Base-by-base conservation (phyloP, 2,329 filamentous ascomycete genomes). In the Alternaria triticina region DNA sequence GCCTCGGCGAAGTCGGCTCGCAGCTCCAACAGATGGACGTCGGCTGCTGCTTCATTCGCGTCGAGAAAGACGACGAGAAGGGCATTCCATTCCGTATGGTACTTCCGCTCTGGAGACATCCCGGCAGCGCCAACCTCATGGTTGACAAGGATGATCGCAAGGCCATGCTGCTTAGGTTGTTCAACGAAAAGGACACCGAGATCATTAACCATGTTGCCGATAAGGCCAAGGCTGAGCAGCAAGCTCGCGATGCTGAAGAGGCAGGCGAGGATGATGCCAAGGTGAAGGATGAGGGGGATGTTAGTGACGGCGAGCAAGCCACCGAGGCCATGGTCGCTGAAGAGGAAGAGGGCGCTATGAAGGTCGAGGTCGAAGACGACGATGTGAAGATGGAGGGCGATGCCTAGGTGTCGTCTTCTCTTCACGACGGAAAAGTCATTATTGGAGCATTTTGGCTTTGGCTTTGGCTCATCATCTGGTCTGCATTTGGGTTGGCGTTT, bases 121-220 rank as follows among this genome's bases (percentile, higher is more conserved):
- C 97, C 65, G 90, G 94, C 72, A 95, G 91, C 20, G 86, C 98
- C 62, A 99, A 99, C 79, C 87, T 99, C 57, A 99, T 99, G 96
- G 85, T 99, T 75, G 95, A 96, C 54, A 99, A 99, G 84, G 96
- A 99, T 79, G 96, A 99, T 70, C 89, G 96, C 15, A 90, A 81
- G 75, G 96, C 96, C 1, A 96, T 98, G 93, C 83, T 98, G 71
- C 85, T 98, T 67, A 87, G 96, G 22, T 85, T 99, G 64, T 99
- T 91, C 83, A 96, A 97, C 77, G 95, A 98, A 72, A 91, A 91
- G 27, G 91, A 92, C 0, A 93, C 93, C 5, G 85, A 97, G 51
- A 87, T 97, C 66, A 79, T 76, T 57, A 80, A 80, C 57, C 74
- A 78, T 28, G 76, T 78, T 0, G 70, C 71, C 9, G 77, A 79